phyloP scores from a whole-genome alignment of 805 yeast genomes.

The Zygoascus ofunaensis region DNA sequence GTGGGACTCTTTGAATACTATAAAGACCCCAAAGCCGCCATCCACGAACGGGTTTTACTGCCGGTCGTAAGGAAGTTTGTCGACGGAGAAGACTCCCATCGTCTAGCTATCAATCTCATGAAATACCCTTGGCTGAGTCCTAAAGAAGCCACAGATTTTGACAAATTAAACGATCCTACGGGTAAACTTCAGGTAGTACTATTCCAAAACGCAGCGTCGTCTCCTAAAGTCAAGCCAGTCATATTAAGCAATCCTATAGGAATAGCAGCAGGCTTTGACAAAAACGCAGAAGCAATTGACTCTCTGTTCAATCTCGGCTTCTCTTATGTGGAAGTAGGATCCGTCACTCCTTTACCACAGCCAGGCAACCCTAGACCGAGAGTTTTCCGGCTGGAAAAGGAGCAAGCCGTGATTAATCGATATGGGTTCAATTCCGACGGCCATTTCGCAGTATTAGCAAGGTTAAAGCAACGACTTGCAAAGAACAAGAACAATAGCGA shows the following conservation, averaged over 20 bases:
- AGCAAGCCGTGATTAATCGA: conserved; percentile 86
- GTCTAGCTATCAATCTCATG: conserved; percentile 59
- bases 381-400: conserved; percentile 75
- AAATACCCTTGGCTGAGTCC: conserved; percentile 35
- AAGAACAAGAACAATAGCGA: conserved; percentile 27
- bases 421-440: conserved; percentile 94
- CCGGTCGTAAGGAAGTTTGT: conserved; percentile 63
- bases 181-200: conserved; percentile 21
- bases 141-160: conserved; percentile 20
- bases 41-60: conserved; percentile 72
- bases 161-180: conserved; percentile 24
- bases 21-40: conserved; percentile 70
- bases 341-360: conserved; percentile 87
- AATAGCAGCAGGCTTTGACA: conserved; percentile 92
- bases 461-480: conserved; percentile 56
- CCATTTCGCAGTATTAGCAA: conserved; percentile 60
- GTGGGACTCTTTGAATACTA: conserved; percentile 34
- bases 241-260: conserved; percentile 71
- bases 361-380: conserved; percentile 93
- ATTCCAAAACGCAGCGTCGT: conserved; percentile 17
- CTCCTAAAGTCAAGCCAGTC: conserved; percentile 23
- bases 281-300: conserved; percentile 87
- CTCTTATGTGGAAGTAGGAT: conserved; percentile 85
- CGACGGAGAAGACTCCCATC: conserved; percentile 83
- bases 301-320: conserved; percentile 70